Conservation (phyloP, 1,284 basidiomycete species). For the Ceratorhiza oryzae-sativae region DNA sequence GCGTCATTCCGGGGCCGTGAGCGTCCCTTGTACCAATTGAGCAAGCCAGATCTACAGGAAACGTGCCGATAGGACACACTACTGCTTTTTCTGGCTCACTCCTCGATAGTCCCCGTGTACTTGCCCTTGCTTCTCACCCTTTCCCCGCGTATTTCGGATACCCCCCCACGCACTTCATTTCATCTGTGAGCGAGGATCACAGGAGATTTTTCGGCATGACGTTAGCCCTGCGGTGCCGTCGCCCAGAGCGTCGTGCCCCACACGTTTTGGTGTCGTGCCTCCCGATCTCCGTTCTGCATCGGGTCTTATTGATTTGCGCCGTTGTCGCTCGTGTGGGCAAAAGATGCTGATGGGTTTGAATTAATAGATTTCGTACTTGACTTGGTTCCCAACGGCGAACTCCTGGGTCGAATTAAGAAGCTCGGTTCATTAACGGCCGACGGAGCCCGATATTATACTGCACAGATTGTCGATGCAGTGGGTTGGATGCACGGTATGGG, state of each 20-base stretch:
- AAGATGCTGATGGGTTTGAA: neutral
- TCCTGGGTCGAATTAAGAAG: conserved; percentile 76
- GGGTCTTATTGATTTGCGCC: neutral
- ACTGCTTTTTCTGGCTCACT: neutral
- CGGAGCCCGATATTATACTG: conserved; percentile 83
- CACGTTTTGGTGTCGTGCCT: conserved; percentile 1
- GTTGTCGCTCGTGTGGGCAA: neutral
- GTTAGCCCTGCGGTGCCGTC: neutral
- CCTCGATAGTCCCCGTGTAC: neutral
- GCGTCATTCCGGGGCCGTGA: neutral
- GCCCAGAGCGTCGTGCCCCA: neutral
- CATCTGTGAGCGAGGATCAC: neutral
- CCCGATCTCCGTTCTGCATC: neutral
- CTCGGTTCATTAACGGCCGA: conserved; percentile 81
- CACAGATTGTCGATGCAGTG: conserved; percentile 87
- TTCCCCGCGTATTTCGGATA: neutral
- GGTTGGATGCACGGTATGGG: conserved; percentile 89
- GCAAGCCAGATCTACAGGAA: neutral
- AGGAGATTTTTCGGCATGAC: conserved; percentile 4
- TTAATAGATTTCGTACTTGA: conserved; percentile 87
- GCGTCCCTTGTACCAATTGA: neutral
- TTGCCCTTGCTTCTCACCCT: conserved; percentile 5
- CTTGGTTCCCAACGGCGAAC: conserved; percentile 87
- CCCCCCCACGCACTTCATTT: neutral
- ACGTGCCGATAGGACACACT: neutral